These are phyloP conservation scores for Chalara sp. DNA, from an alignment of 2,329 filamentous ascomycete genomes.

Conservation along the genomic window DNA sequence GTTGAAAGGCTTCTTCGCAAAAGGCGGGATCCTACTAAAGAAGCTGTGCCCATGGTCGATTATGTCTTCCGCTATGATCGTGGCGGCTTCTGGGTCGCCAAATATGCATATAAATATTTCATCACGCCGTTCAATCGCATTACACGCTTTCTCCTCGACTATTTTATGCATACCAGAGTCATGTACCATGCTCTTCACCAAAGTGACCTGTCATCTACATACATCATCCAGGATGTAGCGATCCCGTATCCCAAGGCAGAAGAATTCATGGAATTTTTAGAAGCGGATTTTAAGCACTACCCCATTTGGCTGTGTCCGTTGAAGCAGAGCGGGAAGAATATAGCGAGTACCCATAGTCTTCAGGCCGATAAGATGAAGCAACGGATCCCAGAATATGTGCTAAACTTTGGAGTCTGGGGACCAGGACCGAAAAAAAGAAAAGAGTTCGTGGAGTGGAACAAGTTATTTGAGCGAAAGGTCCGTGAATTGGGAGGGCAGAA, in stretches of 20 bases:
- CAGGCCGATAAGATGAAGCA: slow-evolving; percentile 12
- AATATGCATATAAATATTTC: slow-evolving; percentile 56
- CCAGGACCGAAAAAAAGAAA: slow-evolving; percentile 50
- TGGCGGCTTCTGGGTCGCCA: slow-evolving; percentile 60
- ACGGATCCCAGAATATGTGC: slow-evolving; percentile 38
- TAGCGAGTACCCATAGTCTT: slow-evolving; percentile 12
- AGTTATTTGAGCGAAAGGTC: slow-evolving; percentile 63
- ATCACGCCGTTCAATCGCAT: slow-evolving; percentile 49
- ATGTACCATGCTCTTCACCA: slow-evolving; percentile 57
- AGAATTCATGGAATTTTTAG: slow-evolving; percentile 43
- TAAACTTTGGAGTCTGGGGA: slow-evolving; percentile 72
- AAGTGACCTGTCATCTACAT: slow-evolving; percentile 45
- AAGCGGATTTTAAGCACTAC: slow-evolving; percentile 27
- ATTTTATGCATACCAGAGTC: slow-evolving; percentile 52
- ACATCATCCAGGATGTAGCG: slow-evolving; percentile 56
- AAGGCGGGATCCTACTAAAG: slow-evolving; percentile 21
- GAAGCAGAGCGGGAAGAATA: slow-evolving; percentile 22
- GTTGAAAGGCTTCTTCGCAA: slow-evolving; percentile 29
- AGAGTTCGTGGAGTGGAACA: slow-evolving; percentile 62
- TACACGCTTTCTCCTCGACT: slow-evolving; percentile 50
- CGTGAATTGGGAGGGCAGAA: slow-evolving; percentile 67
- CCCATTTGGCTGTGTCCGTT: slow-evolving; percentile 51
- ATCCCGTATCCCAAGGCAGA: slow-evolving; percentile 43
- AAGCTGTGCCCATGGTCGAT: slow-evolving; percentile 39
- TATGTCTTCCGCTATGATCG: slow-evolving; percentile 59